Evolutionary conservation across 257 asterid genomes (phyloP).

Genomic region (Cruciata laevipes): DNA sequence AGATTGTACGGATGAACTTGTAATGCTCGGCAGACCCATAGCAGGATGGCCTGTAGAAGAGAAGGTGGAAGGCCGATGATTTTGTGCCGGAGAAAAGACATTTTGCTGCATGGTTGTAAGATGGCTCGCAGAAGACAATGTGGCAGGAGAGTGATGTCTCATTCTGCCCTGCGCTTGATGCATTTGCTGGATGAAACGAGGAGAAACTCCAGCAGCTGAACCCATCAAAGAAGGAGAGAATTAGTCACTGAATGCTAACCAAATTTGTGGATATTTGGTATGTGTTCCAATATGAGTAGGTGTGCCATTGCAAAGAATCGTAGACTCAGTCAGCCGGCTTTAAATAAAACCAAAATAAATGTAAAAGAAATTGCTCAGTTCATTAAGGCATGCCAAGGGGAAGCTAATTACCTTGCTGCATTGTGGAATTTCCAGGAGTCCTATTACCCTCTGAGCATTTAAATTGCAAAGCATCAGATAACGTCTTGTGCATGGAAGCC

Average conservation of each 20-base stretch:
- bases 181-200: conserved; percentile 33
- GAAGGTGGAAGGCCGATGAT: conserved; percentile 21
- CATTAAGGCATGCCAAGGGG: conserved; percentile 7
- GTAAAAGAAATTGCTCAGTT: background rate
- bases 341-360: background rate
- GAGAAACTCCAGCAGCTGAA: conserved; percentile 27
- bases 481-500: conserved; percentile 39
- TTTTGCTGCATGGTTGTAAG: conserved; percentile 25
- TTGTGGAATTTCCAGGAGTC: conserved; percentile 33
- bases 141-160: conserved; percentile 23
- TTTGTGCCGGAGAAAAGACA: conserved; percentile 22
- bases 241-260: background rate
- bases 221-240: background rate
- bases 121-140: conserved; percentile 16
- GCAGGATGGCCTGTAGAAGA: background rate
- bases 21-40: background rate
- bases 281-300: background rate
- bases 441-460: conserved; percentile 36
- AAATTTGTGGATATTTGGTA: background rate
- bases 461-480: conserved; percentile 49
- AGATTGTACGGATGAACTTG: conserved; percentile 7
- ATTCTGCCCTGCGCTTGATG: conserved; percentile 32
- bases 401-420: conserved; percentile 48
- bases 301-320: background rate
- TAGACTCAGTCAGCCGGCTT: background rate